phyloP scores from a whole-genome alignment of 139 green algal species.

The Dunaliella sp. region DNA sequence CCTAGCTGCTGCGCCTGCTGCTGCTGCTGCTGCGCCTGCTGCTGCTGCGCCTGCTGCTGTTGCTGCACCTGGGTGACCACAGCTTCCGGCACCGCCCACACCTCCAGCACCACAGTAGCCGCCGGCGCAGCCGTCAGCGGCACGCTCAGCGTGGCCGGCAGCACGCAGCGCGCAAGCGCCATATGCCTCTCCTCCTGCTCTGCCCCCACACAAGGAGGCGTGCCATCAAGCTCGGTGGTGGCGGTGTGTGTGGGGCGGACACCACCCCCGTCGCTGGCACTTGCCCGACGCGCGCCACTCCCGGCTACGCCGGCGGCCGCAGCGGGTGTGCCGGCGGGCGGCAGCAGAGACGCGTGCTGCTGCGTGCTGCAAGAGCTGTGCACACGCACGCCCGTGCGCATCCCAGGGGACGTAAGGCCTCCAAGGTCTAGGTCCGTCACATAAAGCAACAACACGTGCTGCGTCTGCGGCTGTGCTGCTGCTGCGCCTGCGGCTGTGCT shows the following conservation, averaged over 20 bases:
- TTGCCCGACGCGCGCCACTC: background rate
- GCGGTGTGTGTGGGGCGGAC: too few species aligned
- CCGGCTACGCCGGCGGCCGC: background rate
- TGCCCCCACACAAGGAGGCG: too few species aligned
- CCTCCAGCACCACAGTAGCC: constrained; percentile 12
- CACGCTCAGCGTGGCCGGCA: background rate
- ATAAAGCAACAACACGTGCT: background rate
- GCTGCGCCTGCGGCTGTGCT: background rate
- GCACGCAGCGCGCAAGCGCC: background rate
- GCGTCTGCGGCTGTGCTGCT: background rate
- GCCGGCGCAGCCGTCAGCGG: background rate
- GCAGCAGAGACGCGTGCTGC: background rate
- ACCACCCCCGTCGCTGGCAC: too few species aligned
- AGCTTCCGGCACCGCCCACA: background rate
- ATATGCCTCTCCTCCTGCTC: background rate
- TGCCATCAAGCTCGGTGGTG: too few species aligned
- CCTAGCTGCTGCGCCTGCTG: background rate
- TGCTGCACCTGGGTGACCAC: background rate
- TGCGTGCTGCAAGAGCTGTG: background rate
- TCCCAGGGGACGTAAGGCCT: too few species aligned
- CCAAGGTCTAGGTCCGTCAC: background rate
- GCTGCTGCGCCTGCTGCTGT: too few species aligned
- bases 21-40: background rate
- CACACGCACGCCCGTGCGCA: background rate
- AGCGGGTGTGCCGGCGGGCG: background rate